phyloP scores from a whole-genome alignment of 1,139 yeast species.

The Magnusiomyces suaveolens region DNA sequence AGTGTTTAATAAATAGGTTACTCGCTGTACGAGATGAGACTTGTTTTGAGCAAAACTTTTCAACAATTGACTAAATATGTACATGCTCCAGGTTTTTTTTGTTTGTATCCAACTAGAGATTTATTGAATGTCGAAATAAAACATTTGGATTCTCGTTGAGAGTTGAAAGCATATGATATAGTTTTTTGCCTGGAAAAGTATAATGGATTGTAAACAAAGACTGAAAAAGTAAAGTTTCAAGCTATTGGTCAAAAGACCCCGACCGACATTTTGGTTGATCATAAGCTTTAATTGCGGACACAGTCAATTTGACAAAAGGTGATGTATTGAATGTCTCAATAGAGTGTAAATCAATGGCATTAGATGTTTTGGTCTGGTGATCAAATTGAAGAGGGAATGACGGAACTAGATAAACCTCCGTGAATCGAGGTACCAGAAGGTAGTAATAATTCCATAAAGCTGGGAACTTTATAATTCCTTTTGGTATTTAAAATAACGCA shows the following conservation, averaged over 20 bases:
- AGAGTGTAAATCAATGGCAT: constrained; percentile 76
- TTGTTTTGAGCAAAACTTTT: too few species aligned
- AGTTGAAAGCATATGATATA: constrained; percentile 76
- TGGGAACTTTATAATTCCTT: constrained; percentile 90
- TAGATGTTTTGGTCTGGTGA: constrained; percentile 74
- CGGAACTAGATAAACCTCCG: constrained; percentile 85
- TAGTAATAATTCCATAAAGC: constrained; percentile 65
- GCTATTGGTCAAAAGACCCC: constrained; percentile 83
- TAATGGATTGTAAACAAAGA: constrained; percentile 63
- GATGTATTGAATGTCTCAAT: constrained; percentile 60
- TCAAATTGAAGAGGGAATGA: constrained; percentile 73
- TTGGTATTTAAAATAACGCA: too few species aligned
- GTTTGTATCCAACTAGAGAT: too few species aligned
- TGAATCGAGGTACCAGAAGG: constrained; percentile 64
- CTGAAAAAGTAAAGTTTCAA: constrained; percentile 64
- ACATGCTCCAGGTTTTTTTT: too few species aligned
- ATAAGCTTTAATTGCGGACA: constrained; percentile 62
- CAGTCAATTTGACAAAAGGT: constrained; percentile 52
- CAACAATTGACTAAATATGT: too few species aligned
- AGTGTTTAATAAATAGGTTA: too few species aligned
- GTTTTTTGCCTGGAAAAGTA: constrained; percentile 64
- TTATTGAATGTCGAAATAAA: too few species aligned
- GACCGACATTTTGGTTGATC: constrained; percentile 96
- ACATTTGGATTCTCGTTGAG: too few species aligned
- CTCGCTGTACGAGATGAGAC: too few species aligned